phyloP scores from a whole-genome alignment of 2,329 filamentous ascomycete genomes.

The Dothiorella sarmentorum region DNA sequence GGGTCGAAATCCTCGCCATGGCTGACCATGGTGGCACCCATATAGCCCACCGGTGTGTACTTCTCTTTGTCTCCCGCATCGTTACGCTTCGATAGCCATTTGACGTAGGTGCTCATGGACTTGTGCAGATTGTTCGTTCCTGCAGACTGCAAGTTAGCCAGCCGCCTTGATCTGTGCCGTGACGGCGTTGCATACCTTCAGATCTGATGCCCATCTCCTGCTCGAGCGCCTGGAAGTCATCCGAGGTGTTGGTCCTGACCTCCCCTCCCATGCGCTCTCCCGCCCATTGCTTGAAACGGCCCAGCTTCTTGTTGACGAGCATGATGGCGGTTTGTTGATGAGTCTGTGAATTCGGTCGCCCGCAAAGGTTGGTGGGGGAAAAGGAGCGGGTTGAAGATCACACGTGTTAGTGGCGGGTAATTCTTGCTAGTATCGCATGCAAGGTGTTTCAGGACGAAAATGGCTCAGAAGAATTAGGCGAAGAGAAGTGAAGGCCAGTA shows the following conservation, averaged over 20 bases:
- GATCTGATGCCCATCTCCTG: conserved; percentile 85
- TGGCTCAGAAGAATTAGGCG: not conserved
- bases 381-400: conserved; percentile 15
- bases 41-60: conserved; percentile 70
- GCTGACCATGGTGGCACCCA: conserved; percentile 79
- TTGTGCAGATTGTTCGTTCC: conserved; percentile 88
- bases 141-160: conserved; percentile 35
- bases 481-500: conserved; percentile 9
- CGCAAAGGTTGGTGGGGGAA: conserved; percentile 3
- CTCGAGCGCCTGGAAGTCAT: conserved; percentile 89
- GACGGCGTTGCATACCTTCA: conserved; percentile 60
- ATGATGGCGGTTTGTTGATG: conserved; percentile 34
- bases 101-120: conserved; percentile 81
- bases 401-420: conserved; percentile 14
- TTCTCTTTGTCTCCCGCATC: conserved; percentile 89
- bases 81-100: conserved; percentile 79
- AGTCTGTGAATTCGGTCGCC: not conserved
- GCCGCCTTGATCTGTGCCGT: conserved; percentile 7
- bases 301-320: conserved; percentile 82
- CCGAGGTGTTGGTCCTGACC: conserved; percentile 78
- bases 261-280: conserved; percentile 94
- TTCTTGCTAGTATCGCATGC: conserved; percentile 15
- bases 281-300: conserved; percentile 96
- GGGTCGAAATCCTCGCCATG: conserved; percentile 92
- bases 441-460: conserved; percentile 9